Percentiles rank a stretch among this genome's conserved stretches.
Conservation (phyloP, 2,329 filamentous ascomycete species). For the Hypoxylon rubiginosum region DNA sequence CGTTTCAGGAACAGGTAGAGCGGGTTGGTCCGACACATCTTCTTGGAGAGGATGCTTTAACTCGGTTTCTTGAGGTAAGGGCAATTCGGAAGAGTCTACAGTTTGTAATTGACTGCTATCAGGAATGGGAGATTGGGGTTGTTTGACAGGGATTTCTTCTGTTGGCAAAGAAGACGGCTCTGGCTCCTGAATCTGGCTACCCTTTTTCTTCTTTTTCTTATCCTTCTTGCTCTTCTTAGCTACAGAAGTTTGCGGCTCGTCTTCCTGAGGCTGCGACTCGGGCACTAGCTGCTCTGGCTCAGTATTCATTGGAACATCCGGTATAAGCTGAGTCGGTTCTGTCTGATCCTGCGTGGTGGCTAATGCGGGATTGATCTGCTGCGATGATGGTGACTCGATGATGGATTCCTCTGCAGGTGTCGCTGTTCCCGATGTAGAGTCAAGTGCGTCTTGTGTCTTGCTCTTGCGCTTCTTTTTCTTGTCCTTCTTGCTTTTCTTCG, state of each 20-base stretch:
- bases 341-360: constrained; percentile 18
- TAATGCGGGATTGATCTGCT: constrained; percentile 15
- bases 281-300: constrained; percentile 21
- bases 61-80: constrained; percentile 18
- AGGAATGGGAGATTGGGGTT: constrained; percentile 13
- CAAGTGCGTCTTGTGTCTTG: constrained; percentile 39
- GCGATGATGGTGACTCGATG: constrained; percentile 15
- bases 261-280: constrained; percentile 20
- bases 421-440: constrained; percentile 28
- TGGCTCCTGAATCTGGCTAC: constrained; percentile 29
- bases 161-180: constrained; percentile 17
- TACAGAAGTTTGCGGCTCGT: constrained; percentile 22
- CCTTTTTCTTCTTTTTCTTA: constrained; percentile 51
- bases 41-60: constrained; percentile 12
- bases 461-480: constrained; percentile 46
- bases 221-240: constrained; percentile 50
- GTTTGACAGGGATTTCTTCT: constrained; percentile 19
- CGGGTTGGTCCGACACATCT: constrained; percentile 2
- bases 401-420: constrained; percentile 21
- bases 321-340: constrained; percentile 13
- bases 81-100: constrained; percentile 9
- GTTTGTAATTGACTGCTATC: constrained; percentile 14
- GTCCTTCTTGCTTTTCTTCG: constrained; percentile 52
- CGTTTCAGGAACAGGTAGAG: constrained; percentile 3
- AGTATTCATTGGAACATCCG: constrained; percentile 17